A percentile compares a stretch with the other conserved stretches of the same genome.
Conservation (phyloP, 306 rosid genomes). For the Medicago arabica region DNA sequence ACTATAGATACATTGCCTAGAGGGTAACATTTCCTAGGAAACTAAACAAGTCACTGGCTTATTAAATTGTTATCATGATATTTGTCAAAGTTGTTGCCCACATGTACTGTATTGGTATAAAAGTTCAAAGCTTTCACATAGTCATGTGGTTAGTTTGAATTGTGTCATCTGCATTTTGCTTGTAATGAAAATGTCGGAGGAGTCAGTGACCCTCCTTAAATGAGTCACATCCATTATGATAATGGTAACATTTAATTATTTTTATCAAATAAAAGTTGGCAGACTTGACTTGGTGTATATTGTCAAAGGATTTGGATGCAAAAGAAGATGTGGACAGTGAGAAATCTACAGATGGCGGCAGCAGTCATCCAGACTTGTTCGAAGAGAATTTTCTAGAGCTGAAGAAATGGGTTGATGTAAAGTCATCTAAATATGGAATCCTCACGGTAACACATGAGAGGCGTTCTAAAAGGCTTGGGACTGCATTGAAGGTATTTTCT, state of each 20-base stretch:
- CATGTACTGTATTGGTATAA: slow-evolving; percentile 23
- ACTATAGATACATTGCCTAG: background rate
- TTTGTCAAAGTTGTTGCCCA: slow-evolving; percentile 25
- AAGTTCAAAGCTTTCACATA: slow-evolving; percentile 17
- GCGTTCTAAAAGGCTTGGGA: slow-evolving; percentile 79
- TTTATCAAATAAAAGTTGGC: slow-evolving; percentile 56
- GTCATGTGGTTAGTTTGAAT: background rate
- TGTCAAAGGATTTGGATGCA: slow-evolving; percentile 52
- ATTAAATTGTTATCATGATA: background rate
- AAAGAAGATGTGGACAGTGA: slow-evolving; percentile 47
- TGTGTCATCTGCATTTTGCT: slow-evolving; percentile 30
- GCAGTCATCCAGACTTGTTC: slow-evolving; percentile 56
- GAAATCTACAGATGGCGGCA: slow-evolving; percentile 45
- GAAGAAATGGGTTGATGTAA: slow-evolving; percentile 88
- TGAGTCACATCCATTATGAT: slow-evolving; percentile 38
- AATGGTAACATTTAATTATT: slow-evolving; percentile 43
- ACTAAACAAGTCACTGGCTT: background rate
- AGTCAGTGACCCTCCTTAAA: slow-evolving; percentile 24
- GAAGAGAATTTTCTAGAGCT: slow-evolving; percentile 84
- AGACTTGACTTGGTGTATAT: slow-evolving; percentile 69
- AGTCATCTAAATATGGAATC: slow-evolving; percentile 77
- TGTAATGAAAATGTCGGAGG: slow-evolving; percentile 27
- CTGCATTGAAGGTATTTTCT: slow-evolving; percentile 79
- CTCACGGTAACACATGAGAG: slow-evolving; percentile 76
- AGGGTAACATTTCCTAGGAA: background rate